A percentile compares a stretch with the other conserved stretches of the same genome.
Conservation (phyloP, 306 rosid genomes). For the Dicorynia guianensis region DNA sequence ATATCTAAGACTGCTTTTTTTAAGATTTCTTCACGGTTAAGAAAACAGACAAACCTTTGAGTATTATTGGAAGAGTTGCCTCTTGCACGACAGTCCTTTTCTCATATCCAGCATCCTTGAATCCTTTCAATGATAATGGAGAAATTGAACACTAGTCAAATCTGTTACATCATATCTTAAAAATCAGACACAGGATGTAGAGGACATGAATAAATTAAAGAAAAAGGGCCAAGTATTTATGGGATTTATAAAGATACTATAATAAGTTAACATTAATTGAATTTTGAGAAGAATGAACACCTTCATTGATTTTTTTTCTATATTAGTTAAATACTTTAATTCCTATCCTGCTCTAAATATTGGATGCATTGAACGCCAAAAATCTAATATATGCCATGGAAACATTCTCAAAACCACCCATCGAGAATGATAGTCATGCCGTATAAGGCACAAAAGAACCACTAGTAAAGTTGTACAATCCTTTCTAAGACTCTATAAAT, state of each 20-base stretch:
- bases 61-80: slow-evolving; percentile 93
- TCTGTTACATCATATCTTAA: slow-evolving; percentile 54
- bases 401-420: slow-evolving; percentile 29
- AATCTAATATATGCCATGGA: neutral
- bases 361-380: neutral
- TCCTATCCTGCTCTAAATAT: slow-evolving; percentile 19
- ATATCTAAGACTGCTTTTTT: neutral
- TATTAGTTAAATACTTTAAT: slow-evolving; percentile 1
- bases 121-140: slow-evolving; percentile 79
- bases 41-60: slow-evolving; percentile 67
- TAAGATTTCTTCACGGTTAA: slow-evolving; percentile 1
- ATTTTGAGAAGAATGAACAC: slow-evolving; percentile 35
- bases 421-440: slow-evolving; percentile 29
- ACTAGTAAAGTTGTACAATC: slow-evolving; percentile 13
- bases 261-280: neutral
- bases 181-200: slow-evolving; percentile 34
- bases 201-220: slow-evolving; percentile 16
- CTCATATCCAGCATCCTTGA: slow-evolving; percentile 92
- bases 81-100: slow-evolving; percentile 94
- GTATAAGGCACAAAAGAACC: slow-evolving; percentile 21
- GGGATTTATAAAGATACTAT: neutral
- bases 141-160: slow-evolving; percentile 83
- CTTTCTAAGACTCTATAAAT: slow-evolving; percentile 18
- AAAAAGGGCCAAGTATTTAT: neutral
- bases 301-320: slow-evolving; percentile 29